Percentiles rank a stretch among this genome's conserved stretches.
Conservation (phyloP, 306 rosid genomes). For the Casuarina glauca region DNA sequence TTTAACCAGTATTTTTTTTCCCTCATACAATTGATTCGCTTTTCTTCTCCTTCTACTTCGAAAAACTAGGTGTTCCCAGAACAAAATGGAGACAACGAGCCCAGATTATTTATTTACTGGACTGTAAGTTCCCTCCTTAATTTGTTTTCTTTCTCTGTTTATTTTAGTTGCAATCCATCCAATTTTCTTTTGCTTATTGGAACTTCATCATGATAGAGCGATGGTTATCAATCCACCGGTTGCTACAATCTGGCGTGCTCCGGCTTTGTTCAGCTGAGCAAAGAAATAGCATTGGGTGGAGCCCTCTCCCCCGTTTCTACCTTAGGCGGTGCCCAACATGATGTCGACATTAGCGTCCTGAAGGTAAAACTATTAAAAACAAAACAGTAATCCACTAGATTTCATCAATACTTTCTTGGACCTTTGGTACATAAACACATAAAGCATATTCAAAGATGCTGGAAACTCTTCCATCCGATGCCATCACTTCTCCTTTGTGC, state of each 20-base stretch:
- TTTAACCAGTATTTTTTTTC: no score
- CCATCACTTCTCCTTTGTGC: neutral
- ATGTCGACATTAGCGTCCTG: conserved; percentile 53
- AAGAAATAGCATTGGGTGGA: conserved; percentile 55
- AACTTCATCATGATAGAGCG: conserved; percentile 44
- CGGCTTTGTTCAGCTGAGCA: conserved; percentile 59
- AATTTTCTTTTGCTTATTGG: neutral
- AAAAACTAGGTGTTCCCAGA: no score
- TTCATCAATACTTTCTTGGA: no score
- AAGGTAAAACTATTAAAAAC: conserved; percentile 33
- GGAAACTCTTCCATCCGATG: no score
- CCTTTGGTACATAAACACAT: no score
- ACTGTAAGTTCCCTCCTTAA: conserved; percentile 36
- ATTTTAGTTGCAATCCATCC: neutral
- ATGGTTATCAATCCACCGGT: conserved; percentile 66
- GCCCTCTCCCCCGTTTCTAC: conserved; percentile 53
- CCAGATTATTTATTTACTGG: conserved; percentile 32
- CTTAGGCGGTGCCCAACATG: conserved; percentile 51
- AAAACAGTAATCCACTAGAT: no score
- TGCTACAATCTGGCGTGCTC: conserved; percentile 63
- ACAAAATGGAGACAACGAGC: no score
- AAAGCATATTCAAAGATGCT: no score
- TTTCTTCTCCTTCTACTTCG: no score
- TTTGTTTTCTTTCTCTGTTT: conserved; percentile 11
- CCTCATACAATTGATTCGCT: no score